These are phyloP conservation scores for Alternaria hordeiaustralica DNA, from an alignment of 2,329 filamentous ascomycete species.

Conservation along the genomic window DNA sequence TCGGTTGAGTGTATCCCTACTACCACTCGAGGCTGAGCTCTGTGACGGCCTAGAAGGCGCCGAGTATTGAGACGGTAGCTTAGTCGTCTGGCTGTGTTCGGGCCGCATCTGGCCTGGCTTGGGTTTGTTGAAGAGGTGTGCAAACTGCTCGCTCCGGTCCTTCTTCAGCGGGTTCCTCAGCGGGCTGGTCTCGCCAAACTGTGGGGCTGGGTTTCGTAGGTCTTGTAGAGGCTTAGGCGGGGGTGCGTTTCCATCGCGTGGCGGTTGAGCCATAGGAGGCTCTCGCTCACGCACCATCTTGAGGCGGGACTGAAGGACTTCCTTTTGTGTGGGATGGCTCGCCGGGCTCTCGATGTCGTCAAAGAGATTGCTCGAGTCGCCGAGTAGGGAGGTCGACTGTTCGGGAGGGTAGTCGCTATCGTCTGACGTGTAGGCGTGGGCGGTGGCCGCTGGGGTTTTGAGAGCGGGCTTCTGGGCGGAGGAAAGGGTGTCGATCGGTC, in stretches of 20 bases:
- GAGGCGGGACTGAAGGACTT: conserved; percentile 7
- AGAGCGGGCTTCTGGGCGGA: conserved; percentile 43
- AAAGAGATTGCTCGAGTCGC: conserved; percentile 46
- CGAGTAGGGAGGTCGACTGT: conserved; percentile 26
- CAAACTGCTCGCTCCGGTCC: conserved; percentile 35
- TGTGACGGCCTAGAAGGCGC: conserved; percentile 10
- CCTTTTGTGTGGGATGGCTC: neutral
- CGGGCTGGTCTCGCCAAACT: conserved; percentile 67
- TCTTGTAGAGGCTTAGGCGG: conserved; percentile 42
- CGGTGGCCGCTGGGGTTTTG: conserved; percentile 10
- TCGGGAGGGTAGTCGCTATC: conserved; percentile 11
- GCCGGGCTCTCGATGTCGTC: conserved; percentile 29
- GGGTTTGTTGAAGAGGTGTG: conserved; percentile 60
- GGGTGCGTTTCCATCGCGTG: conserved; percentile 22
- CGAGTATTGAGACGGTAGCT: conserved; percentile 29
- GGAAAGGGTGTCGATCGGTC: conserved; percentile 43
- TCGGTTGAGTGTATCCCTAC: conserved; percentile 11
- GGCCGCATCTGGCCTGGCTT: conserved; percentile 56
- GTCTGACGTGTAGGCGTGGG: conserved; percentile 5
- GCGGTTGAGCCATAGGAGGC: conserved; percentile 48
- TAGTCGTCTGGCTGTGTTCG: conserved; percentile 56
- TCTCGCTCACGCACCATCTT: conserved; percentile 62
- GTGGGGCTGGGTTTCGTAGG: conserved; percentile 37
- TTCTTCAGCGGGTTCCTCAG: conserved; percentile 57
- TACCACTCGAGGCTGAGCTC: neutral